Percentiles rank a stretch among this genome's conserved stretches.
These are phyloP conservation scores for Trametes hirsuta DNA, from an alignment of 1,284 basidiomycete species.

Conservation along the genomic window DNA sequence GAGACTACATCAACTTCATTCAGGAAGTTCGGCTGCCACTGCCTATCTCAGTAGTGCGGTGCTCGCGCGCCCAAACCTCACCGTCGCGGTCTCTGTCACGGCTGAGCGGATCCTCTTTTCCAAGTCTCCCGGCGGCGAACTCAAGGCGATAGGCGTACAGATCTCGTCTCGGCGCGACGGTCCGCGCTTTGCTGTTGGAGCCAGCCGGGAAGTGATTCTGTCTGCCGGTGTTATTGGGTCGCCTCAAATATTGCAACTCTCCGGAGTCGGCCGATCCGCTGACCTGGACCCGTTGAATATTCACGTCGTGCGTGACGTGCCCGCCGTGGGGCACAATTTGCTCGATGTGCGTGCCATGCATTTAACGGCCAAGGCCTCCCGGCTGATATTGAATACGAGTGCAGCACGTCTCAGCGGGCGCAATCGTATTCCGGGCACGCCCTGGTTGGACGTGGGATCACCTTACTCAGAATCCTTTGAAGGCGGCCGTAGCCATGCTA, in stretches of 20 bases:
- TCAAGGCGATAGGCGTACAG: conserved; percentile 37
- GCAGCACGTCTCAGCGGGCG: conserved; percentile 36
- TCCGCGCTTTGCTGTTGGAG: conserved; percentile 33
- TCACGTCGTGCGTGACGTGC: conserved; percentile 39
- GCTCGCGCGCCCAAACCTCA: conserved; percentile 42
- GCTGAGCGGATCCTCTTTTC: conserved; percentile 34
- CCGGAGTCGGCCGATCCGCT: conserved; percentile 47
- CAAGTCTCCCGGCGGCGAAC: conserved; percentile 5
- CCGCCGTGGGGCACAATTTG: conserved; percentile 49
- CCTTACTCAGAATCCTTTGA: conserved; percentile 32
- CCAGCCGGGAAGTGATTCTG: conserved; percentile 44
- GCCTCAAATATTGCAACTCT: conserved; percentile 51
- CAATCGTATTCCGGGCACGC: conserved; percentile 34
- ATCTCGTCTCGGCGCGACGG: conserved; percentile 24
- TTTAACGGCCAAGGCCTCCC: background rate
- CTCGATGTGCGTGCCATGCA: conserved; percentile 35
- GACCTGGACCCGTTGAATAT: conserved; percentile 43
- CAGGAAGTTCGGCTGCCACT: conserved; percentile 42
- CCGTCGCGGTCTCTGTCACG: conserved; percentile 39
- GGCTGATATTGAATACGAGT: background rate
- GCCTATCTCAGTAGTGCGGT: conserved; percentile 42
- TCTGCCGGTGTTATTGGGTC: conserved; percentile 48
- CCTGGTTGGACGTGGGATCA: conserved; percentile 37
- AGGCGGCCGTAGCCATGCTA: conserved; percentile 30
- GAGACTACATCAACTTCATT: no score